Evolutionary conservation across 345 rosid genomes (phyloP), one percentile per base, ranked within the genome.

Genomic region (Noccaea caerulescens): DNA sequence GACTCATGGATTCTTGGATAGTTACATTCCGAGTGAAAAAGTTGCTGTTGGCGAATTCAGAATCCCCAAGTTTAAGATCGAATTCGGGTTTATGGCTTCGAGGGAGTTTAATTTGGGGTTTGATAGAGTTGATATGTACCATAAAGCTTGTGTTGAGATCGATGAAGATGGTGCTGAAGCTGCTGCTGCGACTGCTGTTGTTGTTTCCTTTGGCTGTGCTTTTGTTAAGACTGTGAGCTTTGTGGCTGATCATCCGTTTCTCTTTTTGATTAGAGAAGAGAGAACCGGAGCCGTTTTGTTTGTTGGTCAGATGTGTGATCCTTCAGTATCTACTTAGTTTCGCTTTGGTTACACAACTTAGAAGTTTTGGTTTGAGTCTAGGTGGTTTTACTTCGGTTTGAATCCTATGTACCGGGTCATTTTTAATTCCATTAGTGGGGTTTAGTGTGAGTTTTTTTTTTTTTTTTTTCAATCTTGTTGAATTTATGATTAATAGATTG

Each of bases 221-320:
- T 0, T 3, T 27, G 30, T 27, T 0, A 20, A 20, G 23, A 20
- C 23, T 27, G 3, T 27, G 3, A 27, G 30, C 30, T 27, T 27
- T 39, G 77, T 72, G 34, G 77, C 72, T 1, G 56, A 64, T 16
- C 71, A 64, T 45, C 71, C 71, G 8, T 72, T 64, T 65, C 2
- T 64, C 10, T 72, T 72, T 33, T 25, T 72, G 32, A 64, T 72
- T 64, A 36, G 71, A 54, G 58, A 64, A 72, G 50, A 64, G 51
- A 8, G 0, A 10, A 63, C 58, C 3, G 58, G 65, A 37, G 39
- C 71, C 4, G 43, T 72, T 45, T 30, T 65, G 50, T 73, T 73
- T 2, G 44, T 1, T 64, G 77, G 75, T 20, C 73, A 58, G 1
- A 13, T 58, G 20, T 14, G 42, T 0, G 43, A 55, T 68, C 63